phyloP scores from a whole-genome alignment of 176 grass and related monocot species.

The Pontederia crassipes region DNA sequence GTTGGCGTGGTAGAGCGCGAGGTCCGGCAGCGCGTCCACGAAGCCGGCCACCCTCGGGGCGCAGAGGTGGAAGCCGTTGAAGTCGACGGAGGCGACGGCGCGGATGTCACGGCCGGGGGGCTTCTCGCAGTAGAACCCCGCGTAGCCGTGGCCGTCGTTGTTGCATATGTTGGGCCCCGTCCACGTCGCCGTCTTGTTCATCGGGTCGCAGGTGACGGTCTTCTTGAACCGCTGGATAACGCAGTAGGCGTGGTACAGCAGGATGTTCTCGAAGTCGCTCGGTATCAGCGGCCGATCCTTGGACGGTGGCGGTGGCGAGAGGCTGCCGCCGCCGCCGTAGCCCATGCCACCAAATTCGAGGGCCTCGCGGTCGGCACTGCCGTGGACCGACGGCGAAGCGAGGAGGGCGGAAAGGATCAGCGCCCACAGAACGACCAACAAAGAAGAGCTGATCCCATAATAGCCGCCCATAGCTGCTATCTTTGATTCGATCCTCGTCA shows the following conservation, averaged over 20 bases:
- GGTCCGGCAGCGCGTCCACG: constrained; percentile 59
- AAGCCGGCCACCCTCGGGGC: constrained; percentile 45
- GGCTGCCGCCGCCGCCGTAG: not conserved
- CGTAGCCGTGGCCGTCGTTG: constrained; percentile 1
- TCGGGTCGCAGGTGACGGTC: constrained; percentile 50
- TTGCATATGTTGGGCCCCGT: constrained; percentile 28
- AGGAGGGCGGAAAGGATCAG: too few species aligned
- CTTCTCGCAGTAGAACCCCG: constrained; percentile 61
- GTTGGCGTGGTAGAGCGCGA: constrained; percentile 79
- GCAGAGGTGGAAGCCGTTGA: constrained; percentile 46
- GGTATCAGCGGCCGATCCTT: constrained; percentile 1
- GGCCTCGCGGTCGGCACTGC: too few species aligned
- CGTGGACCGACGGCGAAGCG: too few species aligned
- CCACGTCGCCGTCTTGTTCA: constrained; percentile 33
- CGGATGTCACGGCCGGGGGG: constrained; percentile 15
- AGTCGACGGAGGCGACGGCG: constrained; percentile 73
- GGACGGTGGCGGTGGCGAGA: not conserved
- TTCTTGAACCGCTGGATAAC: constrained; percentile 69
- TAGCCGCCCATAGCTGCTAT: too few species aligned
- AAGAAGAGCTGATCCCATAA: too few species aligned
- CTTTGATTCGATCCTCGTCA: too few species aligned
- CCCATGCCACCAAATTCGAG: too few species aligned
- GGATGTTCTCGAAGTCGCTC: constrained; percentile 27
- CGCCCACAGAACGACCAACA: too few species aligned
- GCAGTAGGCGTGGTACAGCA: constrained; percentile 26